These are phyloP conservation scores for Colletotrichum sp. DNA, from an alignment of 2,329 filamentous ascomycete species.

Conservation along the genomic window DNA sequence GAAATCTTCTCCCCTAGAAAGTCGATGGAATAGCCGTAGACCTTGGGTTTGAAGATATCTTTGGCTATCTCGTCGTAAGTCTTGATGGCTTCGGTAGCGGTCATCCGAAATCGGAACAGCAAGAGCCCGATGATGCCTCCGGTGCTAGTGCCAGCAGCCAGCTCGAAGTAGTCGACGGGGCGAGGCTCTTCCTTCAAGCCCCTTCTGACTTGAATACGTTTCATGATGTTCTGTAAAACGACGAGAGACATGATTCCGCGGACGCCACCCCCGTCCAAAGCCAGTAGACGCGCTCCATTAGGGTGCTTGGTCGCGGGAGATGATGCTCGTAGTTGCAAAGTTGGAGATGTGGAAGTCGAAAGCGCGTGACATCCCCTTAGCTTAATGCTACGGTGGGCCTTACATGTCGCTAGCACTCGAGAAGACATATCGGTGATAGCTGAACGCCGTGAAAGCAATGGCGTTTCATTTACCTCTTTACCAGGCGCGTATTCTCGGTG, in stretches of 20 bases:
- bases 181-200: background rate
- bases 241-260: background rate
- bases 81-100: background rate
- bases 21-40: background rate
- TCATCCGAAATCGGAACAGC: background rate
- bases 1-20: background rate
- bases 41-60: background rate
- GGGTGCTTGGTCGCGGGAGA: background rate
- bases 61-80: background rate
- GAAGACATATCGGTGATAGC: background rate
- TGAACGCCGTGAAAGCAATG: background rate
- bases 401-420: background rate
- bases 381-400: background rate
- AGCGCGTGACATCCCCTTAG: background rate
- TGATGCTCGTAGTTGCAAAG: background rate
- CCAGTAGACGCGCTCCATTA: background rate
- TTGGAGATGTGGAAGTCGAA: background rate
- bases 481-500: accelerated
- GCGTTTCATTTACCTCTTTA: background rate
- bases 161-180: background rate
- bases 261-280: background rate
- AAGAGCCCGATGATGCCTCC: background rate
- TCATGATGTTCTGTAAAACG: background rate
- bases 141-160: background rate
- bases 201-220: background rate